phyloP scores from a whole-genome alignment of 1,139 yeast genomes.

The Pichia sp. region DNA sequence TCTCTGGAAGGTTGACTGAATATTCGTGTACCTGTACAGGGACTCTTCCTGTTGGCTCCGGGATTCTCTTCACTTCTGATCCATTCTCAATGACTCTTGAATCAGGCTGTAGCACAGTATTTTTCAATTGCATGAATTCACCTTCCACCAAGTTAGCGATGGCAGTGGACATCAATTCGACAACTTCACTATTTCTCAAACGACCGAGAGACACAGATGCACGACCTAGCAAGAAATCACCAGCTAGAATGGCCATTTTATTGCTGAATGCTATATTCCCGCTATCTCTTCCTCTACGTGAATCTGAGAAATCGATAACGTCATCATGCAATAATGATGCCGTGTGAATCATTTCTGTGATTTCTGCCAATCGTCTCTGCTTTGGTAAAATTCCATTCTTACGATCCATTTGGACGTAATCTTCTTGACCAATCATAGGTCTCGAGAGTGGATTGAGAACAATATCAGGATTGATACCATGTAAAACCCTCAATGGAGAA shows the following conservation, averaged over 20 bases:
- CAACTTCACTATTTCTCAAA: slow-evolving; percentile 92
- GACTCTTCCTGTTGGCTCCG: slow-evolving; percentile 58
- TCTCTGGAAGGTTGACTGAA: slow-evolving; percentile 32
- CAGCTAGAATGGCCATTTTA: slow-evolving; percentile 96
- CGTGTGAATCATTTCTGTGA: slow-evolving; percentile 97
- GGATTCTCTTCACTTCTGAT: slow-evolving; percentile 44
- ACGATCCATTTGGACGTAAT: slow-evolving; percentile 39
- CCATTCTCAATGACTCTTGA: slow-evolving; percentile 35
- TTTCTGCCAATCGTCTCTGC: slow-evolving; percentile 91
- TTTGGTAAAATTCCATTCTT: slow-evolving; percentile 78
- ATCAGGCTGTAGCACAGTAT: slow-evolving; percentile 62
- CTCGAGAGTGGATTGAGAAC: slow-evolving; percentile 76
- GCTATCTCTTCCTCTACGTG: slow-evolving; percentile 84
- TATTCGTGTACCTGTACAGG: slow-evolving; percentile 56
- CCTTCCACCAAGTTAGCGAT: slow-evolving; percentile 98
- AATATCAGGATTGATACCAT: slow-evolving; percentile 80
- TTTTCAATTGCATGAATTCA: slow-evolving; percentile 95
- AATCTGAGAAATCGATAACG: slow-evolving; percentile 88
- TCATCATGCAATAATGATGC: slow-evolving; percentile 97
- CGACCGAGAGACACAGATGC: slow-evolving; percentile 96
- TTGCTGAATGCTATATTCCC: slow-evolving; percentile 93
- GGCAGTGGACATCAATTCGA: slow-evolving; percentile 88
- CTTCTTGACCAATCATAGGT: slow-evolving; percentile 68
- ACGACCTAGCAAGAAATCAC: slow-evolving; percentile 89
- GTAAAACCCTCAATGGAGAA: slow-evolving; percentile 75